These are phyloP conservation scores for Exophiala sideris DNA, from an alignment of 2,329 filamentous ascomycete genomes.

Conservation along the genomic window DNA sequence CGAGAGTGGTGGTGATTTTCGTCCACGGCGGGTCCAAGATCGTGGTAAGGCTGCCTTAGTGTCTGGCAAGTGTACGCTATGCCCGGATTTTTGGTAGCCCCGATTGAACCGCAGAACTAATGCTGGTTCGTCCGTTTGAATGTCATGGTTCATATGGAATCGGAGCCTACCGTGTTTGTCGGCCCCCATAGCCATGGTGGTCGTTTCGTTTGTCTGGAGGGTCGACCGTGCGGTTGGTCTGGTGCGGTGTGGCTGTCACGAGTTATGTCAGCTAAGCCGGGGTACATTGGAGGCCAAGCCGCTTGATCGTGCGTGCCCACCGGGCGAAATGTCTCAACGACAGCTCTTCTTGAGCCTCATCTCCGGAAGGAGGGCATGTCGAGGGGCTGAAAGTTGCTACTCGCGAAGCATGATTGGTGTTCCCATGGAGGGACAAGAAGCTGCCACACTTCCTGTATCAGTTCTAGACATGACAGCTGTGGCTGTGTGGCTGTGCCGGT, in stretches of 20 bases:
- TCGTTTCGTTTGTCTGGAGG: constrained; percentile 17
- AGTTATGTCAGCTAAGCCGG: constrained; percentile 19
- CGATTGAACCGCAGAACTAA: too few relatives aligned
- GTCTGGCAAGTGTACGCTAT: too few relatives aligned
- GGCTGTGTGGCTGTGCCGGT: constrained; percentile 9
- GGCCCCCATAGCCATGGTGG: background rate
- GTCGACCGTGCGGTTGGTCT: background rate
- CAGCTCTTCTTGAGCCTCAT: too few relatives aligned
- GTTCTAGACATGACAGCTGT: background rate
- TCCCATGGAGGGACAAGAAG: background rate
- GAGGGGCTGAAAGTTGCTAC: background rate
- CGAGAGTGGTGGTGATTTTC: constrained; percentile 15
- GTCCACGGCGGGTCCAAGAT: background rate
- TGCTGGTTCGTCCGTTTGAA: too few relatives aligned
- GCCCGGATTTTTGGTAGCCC: too few relatives aligned
- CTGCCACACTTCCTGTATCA: constrained; percentile 8
- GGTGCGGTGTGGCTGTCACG: constrained; percentile 2
- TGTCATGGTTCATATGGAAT: background rate
- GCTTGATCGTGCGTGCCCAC: too few relatives aligned
- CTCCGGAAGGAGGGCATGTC: background rate
- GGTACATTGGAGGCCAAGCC: background rate
- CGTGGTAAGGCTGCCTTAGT: background rate
- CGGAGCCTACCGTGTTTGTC: background rate
- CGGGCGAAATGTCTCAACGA: too few relatives aligned
- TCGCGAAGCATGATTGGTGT: background rate